Conservation (phyloP, 2,329 filamentous ascomycete species). For the Phyllosticta citriasiana region DNA sequence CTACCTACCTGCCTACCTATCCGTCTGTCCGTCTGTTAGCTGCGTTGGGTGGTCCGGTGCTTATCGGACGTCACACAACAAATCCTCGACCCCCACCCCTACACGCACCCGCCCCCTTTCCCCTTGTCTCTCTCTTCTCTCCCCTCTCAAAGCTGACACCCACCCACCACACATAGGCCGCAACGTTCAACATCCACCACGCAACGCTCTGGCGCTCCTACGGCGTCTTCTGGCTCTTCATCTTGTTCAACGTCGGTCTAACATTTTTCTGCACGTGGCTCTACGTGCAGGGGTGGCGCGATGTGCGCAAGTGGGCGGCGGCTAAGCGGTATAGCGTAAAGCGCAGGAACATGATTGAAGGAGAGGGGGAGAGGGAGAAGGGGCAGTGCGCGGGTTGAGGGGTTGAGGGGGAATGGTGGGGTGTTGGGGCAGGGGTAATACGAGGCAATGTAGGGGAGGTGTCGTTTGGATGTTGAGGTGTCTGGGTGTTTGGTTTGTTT, state of each 20-base stretch:
- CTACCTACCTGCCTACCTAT: too few species aligned
- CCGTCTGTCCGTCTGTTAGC: too few species aligned
- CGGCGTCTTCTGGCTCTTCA: conserved; percentile 47
- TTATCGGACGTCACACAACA: too few species aligned
- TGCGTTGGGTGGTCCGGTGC: too few species aligned
- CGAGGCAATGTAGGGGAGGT: not conserved
- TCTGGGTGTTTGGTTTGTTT: too few species aligned
- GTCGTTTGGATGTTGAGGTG: not conserved
- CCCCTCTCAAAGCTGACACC: not conserved
- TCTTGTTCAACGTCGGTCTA: conserved; percentile 52
- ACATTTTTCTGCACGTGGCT: conserved; percentile 46
- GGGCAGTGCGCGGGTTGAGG: conserved; percentile 12
- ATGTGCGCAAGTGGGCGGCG: conserved; percentile 27
- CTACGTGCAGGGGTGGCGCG: conserved; percentile 36
- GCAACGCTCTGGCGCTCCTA: conserved; percentile 56
- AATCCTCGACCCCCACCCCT: not conserved
- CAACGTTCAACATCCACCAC: conserved; percentile 51
- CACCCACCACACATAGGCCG: conserved; percentile 11
- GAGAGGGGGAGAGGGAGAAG: conserved; percentile 14
- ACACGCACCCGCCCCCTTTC: not conserved
- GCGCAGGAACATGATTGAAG: conserved; percentile 18
- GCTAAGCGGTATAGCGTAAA: conserved; percentile 20
- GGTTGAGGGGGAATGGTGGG: not conserved
- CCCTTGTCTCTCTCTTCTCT: not conserved
- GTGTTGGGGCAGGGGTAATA: not conserved